Conservation (phyloP, 2,329 filamentous ascomycete species). For the Penicillium aurantiogriseum region DNA sequence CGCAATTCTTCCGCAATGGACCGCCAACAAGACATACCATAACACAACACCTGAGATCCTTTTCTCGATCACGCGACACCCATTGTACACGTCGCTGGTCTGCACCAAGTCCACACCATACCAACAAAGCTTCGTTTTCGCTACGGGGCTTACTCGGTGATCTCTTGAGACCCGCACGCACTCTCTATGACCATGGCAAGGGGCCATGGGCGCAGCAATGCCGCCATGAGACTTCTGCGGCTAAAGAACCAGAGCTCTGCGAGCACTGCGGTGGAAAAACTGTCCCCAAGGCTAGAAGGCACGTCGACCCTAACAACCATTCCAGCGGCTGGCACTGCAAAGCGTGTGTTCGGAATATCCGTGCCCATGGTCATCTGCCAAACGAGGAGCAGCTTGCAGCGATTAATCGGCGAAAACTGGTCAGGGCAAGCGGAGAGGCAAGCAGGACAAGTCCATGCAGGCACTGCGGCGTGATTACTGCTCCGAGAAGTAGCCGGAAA, state of each 20-base stretch:
- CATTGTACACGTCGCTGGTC: background rate
- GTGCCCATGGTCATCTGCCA: background rate
- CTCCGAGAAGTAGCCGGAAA: conserved; percentile 4
- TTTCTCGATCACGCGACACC: background rate
- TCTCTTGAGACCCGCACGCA: background rate
- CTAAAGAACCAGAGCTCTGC: background rate
- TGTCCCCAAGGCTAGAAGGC: background rate
- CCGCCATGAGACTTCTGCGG: background rate
- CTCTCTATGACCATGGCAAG: background rate
- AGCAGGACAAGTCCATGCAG: conserved; percentile 3
- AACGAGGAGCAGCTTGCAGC: conserved; percentile 4
- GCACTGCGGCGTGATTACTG: conserved; percentile 2
- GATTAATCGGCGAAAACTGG: background rate
- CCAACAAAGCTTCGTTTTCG: background rate
- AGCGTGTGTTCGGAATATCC: background rate
- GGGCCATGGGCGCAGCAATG: background rate
- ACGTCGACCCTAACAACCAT: background rate
- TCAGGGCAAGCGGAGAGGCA: background rate
- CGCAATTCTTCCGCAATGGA: conserved; percentile 1
- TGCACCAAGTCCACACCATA: background rate
- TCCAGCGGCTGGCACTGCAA: conserved; percentile 10
- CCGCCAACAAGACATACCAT: background rate
- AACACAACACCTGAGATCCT: background rate
- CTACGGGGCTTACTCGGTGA: background rate
- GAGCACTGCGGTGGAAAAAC: conserved; percentile 3